A percentile compares a stretch with the other conserved stretches of the same genome.
Conservation (phyloP, 805 yeast species). For the Diddensiella caesifluorescens region DNA sequence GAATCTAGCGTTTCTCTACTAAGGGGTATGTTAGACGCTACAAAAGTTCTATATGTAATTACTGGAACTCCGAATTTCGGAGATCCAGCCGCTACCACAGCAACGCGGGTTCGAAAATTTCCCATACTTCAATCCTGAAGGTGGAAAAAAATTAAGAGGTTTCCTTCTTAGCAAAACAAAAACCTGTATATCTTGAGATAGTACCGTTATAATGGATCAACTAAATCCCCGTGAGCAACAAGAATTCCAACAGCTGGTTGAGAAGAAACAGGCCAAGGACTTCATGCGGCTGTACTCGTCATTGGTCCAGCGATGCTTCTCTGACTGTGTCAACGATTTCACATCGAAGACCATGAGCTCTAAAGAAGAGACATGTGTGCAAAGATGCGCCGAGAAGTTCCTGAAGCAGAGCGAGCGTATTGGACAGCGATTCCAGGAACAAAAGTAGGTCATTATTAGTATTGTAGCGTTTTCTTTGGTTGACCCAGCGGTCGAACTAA, state of each 20-base stretch:
- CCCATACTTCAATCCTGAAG: no score
- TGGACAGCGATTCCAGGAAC: conserved; percentile 98
- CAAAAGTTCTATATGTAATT: no score
- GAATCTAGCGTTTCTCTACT: no score
- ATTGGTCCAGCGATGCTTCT: conserved; percentile 93
- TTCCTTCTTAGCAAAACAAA: no score
- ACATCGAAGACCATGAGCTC: conserved; percentile 82
- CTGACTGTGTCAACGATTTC: conserved; percentile 97
- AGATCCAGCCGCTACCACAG: no score
- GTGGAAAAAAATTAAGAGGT: no score
- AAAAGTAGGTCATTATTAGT: conserved; percentile 54
- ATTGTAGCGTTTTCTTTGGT: no score
- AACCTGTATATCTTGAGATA: no score
- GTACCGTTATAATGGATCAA: conserved; percentile 97
- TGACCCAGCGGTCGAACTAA: no score
- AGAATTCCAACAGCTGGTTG: conserved; percentile 90
- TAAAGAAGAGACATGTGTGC: conserved; percentile 80
- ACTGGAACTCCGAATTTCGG: no score
- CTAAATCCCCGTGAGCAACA: conserved; percentile 94
- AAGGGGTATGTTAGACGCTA: no score
- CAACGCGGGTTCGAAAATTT: no score
- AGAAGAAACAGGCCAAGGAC: conserved; percentile 97
- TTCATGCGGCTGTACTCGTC: conserved; percentile 91
- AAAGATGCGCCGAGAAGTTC: conserved; percentile 95
- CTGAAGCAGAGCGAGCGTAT: conserved; percentile 97